Base-by-base conservation (phyloP, 2,329 filamentous ascomycete species). In the Venturia pyrina region DNA sequence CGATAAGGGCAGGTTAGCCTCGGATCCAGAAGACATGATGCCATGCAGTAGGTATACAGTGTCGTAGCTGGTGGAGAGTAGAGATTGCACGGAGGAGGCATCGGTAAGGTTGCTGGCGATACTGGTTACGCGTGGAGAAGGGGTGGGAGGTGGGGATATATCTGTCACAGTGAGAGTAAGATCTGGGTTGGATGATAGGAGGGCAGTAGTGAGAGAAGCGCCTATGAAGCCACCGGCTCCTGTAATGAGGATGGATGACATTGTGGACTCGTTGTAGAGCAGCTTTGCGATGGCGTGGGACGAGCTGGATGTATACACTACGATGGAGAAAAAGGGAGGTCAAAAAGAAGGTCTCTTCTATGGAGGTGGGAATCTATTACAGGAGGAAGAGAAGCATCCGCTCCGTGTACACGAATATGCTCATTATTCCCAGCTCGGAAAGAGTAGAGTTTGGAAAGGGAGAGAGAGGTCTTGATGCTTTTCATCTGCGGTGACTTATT, bases 1-100 rank as follows among this genome's bases (percentile, higher is more conserved):
- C 2, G 84, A 85, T 1, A 86, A 77, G 63, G 84, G 82, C 68
- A 83, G 85, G 74, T 87, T 81, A 53, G 83, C 82, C 74, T 88
- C 85, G 19, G 84, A 83, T 6, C 84, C 85, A 15, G 82, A 82
- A 0, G 85, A 87, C 86, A 88, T 88, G 78, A 88, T 86, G 68
- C 86, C 86, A 74, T 88, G 86, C 73, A 88, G 84, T 70, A 86
- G 78, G 75, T 85, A 88, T 32, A 62, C 44, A n/a, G 44, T 43
- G 19, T 62, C 60, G 28, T 44, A 62, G 21, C 60, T 62, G 15
- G 60, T 62, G 17, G 60, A 40, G 60, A 62, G 60, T 1, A 62
- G 60, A 17, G 60, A 62, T 44, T 62, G 40, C 8, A 62, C 60
- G 28, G 53, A 59, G 53, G 28, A 37, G 53, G 53, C 53, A 59